Percentiles rank a stretch among this genome's conserved stretches.
Conservation (phyloP, 495 filamentous ascomycete genomes). For the Trichoderma orchidacearum region DNA sequence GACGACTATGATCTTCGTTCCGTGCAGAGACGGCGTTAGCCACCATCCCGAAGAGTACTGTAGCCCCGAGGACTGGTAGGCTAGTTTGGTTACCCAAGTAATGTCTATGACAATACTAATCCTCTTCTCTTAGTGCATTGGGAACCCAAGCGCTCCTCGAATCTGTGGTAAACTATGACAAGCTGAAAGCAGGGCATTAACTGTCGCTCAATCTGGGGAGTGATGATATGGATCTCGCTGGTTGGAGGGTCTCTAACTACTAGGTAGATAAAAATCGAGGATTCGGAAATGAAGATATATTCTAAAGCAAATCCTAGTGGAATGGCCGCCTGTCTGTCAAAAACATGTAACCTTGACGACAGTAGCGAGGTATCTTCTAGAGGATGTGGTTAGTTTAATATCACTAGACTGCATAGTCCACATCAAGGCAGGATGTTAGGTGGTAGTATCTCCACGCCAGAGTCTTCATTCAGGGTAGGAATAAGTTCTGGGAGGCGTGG, state of each 20-base stretch:
- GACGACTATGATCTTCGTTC: constrained; percentile 38
- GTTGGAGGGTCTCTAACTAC: neutral
- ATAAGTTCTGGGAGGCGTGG: too few relatives aligned
- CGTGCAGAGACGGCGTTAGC: constrained; percentile 30
- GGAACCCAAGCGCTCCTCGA: neutral
- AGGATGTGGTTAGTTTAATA: too few relatives aligned
- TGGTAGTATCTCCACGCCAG: too few relatives aligned
- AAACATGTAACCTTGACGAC: too few relatives aligned
- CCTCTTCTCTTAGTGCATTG: neutral
- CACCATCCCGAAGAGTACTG: constrained; percentile 36
- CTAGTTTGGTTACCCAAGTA: neutral
- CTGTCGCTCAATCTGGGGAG: too few relatives aligned
- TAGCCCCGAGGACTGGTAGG: constrained; percentile 22
- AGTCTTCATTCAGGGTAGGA: too few relatives aligned
- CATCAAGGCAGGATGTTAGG: too few relatives aligned
- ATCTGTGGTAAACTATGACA: neutral
- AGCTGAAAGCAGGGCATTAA: neutral
- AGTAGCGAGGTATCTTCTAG: too few relatives aligned
- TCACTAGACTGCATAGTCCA: too few relatives aligned
- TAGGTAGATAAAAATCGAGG: neutral
- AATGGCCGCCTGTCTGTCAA: too few relatives aligned
- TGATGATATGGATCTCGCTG: neutral
- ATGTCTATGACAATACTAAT: neutral
- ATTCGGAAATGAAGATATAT: too few relatives aligned
- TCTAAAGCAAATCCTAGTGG: too few relatives aligned